phyloP scores from a whole-genome alignment of 148 eudicot genomes.

The Euryodendron excelsum region DNA sequence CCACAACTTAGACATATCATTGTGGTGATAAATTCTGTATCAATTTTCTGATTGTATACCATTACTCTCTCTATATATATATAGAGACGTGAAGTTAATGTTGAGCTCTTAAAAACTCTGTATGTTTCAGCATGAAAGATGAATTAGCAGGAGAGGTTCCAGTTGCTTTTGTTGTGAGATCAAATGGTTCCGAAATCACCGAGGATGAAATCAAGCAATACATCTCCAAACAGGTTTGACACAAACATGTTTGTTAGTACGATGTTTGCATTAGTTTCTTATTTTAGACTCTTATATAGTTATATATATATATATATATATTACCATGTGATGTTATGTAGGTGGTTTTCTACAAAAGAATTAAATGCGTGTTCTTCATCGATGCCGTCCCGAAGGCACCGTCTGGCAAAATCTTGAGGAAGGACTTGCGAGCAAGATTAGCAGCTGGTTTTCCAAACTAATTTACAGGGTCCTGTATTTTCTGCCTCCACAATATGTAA shows the following conservation, averaged over 20 bases:
- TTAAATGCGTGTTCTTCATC: constrained; percentile 58
- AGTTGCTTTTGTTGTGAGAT: constrained; percentile 65
- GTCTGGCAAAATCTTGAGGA: constrained; percentile 89
- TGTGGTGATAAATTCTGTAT: no score
- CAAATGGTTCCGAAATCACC: constrained; percentile 43
- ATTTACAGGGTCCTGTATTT: constrained; percentile 1
- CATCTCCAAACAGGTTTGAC: constrained; percentile 58
- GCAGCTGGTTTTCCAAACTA: constrained; percentile 45
- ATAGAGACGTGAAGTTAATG: no score
- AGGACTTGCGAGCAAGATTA: constrained; percentile 82
- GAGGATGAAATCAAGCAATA: constrained; percentile 63
- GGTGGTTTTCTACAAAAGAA: constrained; percentile 90
- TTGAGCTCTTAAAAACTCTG: no score
- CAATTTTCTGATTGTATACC: no score
- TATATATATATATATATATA: no score
- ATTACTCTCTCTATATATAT: no score
- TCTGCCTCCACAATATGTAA: no score
- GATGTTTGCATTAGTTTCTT: no score
- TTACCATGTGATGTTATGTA: constrained; percentile 14
- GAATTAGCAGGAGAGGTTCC: constrained; percentile 83
- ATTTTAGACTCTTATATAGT: no score
- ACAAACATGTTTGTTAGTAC: background rate
- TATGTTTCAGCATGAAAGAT: constrained; percentile 60
- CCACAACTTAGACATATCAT: no score
- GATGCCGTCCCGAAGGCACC: constrained; percentile 86